phyloP scores from a whole-genome alignment of 1,284 basidiomycete genomes.

The Cryptococcus sp. region DNA sequence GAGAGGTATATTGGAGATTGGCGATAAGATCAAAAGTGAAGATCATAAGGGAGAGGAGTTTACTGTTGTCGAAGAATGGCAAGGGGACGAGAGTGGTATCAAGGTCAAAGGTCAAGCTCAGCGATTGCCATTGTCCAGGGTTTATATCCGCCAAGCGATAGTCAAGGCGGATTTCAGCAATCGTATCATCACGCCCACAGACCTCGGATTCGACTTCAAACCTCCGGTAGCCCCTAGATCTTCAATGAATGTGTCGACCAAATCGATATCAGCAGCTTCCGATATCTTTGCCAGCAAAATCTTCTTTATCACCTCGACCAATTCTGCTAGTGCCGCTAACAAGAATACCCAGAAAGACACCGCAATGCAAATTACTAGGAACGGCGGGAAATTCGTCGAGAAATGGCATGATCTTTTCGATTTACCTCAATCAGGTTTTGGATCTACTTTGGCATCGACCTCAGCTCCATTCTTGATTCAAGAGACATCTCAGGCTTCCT shows the following conservation, averaged over 20 bases:
- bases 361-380: constrained; percentile 48
- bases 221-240: background rate
- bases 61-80: constrained; percentile 11
- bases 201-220: constrained; percentile 1
- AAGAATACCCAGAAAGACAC: background rate
- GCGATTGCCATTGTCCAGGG: background rate
- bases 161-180: constrained; percentile 8
- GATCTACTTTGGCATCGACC: constrained; percentile 14
- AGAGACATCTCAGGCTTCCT: constrained; percentile 59
- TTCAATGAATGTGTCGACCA: background rate
- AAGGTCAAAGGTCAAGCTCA: background rate
- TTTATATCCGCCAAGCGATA: constrained; percentile 3
- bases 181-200: background rate
- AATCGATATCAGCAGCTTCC: background rate
- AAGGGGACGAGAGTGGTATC: constrained; percentile 5
- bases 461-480: constrained; percentile 60
- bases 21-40: constrained; percentile 4
- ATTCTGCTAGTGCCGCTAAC: background rate
- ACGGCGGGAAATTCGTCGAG: constrained; percentile 61
- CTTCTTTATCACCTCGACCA: constrained; percentile 10
- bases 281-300: constrained; percentile 4
- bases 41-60: background rate
- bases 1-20: constrained; percentile 4
- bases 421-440: constrained; percentile 49
- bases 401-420: constrained; percentile 64